Evolutionary conservation across 257 asterid genomes (phyloP).

Genomic region (Solanum piurae): DNA sequence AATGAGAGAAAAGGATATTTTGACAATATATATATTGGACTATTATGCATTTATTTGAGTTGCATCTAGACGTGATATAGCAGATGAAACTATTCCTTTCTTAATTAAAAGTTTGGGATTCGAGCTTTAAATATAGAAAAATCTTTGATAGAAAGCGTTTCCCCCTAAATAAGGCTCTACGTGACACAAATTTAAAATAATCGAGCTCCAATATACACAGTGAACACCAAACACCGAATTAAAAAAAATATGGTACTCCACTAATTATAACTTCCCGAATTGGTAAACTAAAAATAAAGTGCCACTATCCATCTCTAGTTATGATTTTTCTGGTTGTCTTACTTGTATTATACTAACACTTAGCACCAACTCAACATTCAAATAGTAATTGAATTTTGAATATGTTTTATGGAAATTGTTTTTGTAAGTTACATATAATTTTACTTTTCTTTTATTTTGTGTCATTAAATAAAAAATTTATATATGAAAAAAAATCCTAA

Average conservation of each 20-base stretch:
- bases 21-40: too few relatives aligned
- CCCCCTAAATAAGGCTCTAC: too few relatives aligned
- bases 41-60: neutral
- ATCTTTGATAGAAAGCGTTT: rapidly evolving
- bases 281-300: neutral
- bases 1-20: neutral
- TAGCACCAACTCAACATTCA: neutral
- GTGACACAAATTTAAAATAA: too few relatives aligned
- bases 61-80: neutral
- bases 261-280: neutral
- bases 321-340: neutral
- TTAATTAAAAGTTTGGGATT: too few relatives aligned
- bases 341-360: neutral
- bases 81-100: neutral
- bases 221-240: neutral
- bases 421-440: too few relatives aligned
- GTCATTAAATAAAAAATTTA: too few relatives aligned
- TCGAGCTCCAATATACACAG: too few relatives aligned
- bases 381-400: neutral
- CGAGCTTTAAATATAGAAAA: too few relatives aligned
- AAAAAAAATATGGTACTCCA: neutral
- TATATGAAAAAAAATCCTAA: too few relatives aligned
- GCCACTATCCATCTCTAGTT: neutral
- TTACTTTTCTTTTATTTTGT: too few relatives aligned
- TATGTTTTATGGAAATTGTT: neutral